Evolutionary conservation across 495 filamentous ascomycete genomes (phyloP).

Genomic region (Margaritispora aquatica): DNA sequence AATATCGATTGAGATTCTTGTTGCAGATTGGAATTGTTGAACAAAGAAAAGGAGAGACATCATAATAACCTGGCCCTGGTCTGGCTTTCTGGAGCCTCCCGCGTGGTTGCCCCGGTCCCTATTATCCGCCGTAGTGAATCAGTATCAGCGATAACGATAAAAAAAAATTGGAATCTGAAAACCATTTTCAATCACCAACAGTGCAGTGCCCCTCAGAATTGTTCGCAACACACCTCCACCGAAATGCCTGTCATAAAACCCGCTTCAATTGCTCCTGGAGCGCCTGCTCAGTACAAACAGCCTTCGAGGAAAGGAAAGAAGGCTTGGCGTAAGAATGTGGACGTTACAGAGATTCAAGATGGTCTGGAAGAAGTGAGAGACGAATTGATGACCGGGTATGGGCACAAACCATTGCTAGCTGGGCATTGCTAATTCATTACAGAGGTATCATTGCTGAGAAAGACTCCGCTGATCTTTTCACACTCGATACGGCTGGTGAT

Average conservation of each 20-base stretch:
- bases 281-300: slow-evolving; percentile 59
- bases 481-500: slow-evolving; percentile 69
- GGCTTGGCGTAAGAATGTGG: slow-evolving; percentile 97
- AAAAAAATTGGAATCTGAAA: too few species aligned
- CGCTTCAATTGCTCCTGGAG: slow-evolving; percentile 29
- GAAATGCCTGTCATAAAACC: slow-evolving; percentile 25
- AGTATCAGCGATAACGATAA: neutral
- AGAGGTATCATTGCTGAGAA: slow-evolving; percentile 83
- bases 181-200: neutral
- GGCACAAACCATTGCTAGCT: neutral
- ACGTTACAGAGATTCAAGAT: slow-evolving; percentile 75
- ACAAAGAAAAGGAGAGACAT: slow-evolving; percentile 5
- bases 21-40: neutral
- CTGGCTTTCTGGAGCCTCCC: too few species aligned
- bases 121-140: neutral
- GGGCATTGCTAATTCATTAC: slow-evolving; percentile 20
- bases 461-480: slow-evolving; percentile 70
- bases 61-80: too few species aligned
- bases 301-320: slow-evolving; percentile 96
- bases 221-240: too few species aligned
- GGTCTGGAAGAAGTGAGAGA: slow-evolving; percentile 80
- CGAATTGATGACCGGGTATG: slow-evolving; percentile 82
- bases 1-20: neutral
- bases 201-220: too few species aligned
- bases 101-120: neutral